These are phyloP conservation scores for Aspergillus fijiensis DNA, from an alignment of 2,329 filamentous ascomycete species.

Conservation along the genomic window DNA sequence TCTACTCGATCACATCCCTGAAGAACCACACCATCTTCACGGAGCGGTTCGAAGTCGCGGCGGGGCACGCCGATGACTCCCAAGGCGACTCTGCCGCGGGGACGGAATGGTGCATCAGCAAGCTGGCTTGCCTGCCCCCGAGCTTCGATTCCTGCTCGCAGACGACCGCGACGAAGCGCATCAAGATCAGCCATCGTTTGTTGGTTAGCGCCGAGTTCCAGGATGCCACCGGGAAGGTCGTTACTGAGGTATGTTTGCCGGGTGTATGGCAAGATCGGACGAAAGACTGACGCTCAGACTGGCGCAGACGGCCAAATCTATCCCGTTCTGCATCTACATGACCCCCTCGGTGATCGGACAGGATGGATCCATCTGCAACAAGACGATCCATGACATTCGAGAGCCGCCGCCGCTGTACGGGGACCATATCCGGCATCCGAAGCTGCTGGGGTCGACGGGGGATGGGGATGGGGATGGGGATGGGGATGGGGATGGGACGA, in stretches of 20 bases:
- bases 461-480: not conserved
- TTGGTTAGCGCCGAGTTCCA: not conserved
- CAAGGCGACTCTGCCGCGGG: not conserved
- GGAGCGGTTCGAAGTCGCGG: not conserved
- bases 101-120: not conserved
- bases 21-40: slow-evolving; percentile 10
- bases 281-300: not conserved
- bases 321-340: not conserved
- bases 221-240: not conserved
- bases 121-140: not conserved
- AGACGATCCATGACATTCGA: not conserved
- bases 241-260: not conserved
- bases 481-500: too few species aligned
- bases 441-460: not conserved
- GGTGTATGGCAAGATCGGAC: not conserved
- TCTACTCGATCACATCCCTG: slow-evolving; percentile 14
- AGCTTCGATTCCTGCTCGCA: not conserved
- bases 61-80: not conserved
- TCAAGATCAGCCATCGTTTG: not conserved
- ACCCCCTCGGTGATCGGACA: not conserved
- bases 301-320: not conserved
- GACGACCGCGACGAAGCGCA: not conserved
- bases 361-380: not conserved
- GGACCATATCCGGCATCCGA: not conserved
- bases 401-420: not conserved